Evolutionary conservation across 768 basidiomycete species (phyloP).

Genomic region (Boletus rubescentipes): DNA sequence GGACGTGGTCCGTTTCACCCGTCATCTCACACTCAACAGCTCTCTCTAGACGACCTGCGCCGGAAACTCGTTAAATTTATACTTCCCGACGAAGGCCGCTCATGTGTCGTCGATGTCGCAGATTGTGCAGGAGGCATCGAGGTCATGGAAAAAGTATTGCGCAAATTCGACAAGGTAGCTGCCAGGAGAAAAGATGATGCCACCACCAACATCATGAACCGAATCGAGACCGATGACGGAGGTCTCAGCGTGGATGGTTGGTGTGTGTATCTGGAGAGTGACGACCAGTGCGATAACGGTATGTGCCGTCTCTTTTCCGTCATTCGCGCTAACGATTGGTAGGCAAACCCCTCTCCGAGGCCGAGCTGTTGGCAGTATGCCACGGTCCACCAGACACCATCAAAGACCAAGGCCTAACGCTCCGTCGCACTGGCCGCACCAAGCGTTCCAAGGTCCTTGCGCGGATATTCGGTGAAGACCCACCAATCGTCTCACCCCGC

Average conservation of each 20-base stretch:
- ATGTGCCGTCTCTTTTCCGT: slow-evolving; percentile 19
- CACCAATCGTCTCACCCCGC: slow-evolving; percentile 26
- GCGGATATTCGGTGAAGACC: slow-evolving; percentile 48
- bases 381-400: slow-evolving; percentile 75
- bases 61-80: slow-evolving; percentile 87
- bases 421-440: slow-evolving; percentile 54
- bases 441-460: slow-evolving; percentile 44
- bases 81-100: slow-evolving; percentile 77
- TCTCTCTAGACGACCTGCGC: slow-evolving; percentile 75
- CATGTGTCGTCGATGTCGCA: slow-evolving; percentile 76
- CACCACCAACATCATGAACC: slow-evolving; percentile 47
- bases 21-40: slow-evolving; percentile 38
- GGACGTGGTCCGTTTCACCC: slow-evolving; percentile 62
- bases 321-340: neutral
- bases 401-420: slow-evolving; percentile 74
- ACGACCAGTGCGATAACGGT: slow-evolving; percentile 53
- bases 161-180: slow-evolving; percentile 77
- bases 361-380: slow-evolving; percentile 79
- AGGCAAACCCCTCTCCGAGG: slow-evolving; percentile 80
- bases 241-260: slow-evolving; percentile 85
- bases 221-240: slow-evolving; percentile 68
- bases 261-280: slow-evolving; percentile 75
- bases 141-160: slow-evolving; percentile 83
- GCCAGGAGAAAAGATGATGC: slow-evolving; percentile 43
- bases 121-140: slow-evolving; percentile 82